Evolutionary conservation across 148 eudicot species (phyloP).

Genomic region (Rhododendron williamsianum): DNA sequence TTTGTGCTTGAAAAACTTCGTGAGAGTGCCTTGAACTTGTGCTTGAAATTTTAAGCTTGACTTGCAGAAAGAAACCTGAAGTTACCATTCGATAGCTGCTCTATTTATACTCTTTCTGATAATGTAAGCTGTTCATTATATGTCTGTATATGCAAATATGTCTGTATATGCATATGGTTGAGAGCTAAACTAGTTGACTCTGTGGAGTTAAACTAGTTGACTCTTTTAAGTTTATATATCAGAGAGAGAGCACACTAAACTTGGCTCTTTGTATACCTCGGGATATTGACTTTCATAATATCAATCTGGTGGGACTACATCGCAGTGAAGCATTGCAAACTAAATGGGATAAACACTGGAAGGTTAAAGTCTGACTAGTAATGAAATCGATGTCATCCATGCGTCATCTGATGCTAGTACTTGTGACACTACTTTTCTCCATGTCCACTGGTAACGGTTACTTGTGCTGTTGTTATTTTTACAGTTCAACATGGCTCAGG

Average conservation of each 20-base stretch:
- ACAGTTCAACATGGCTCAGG: slow-evolving; percentile 98
- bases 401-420: background rate
- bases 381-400: background rate
- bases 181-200: background rate
- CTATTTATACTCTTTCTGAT: background rate
- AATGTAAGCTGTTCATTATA: background rate
- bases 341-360: background rate
- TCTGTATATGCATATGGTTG: background rate
- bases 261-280: background rate
- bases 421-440: background rate
- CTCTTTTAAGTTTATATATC: background rate
- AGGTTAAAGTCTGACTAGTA: background rate
- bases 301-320: background rate
- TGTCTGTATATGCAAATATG: background rate
- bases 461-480: slow-evolving; percentile 7
- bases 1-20: background rate
- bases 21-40: background rate
- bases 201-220: background rate
- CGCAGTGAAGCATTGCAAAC: background rate
- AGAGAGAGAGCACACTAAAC: background rate
- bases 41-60: background rate
- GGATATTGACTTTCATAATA: background rate
- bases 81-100: background rate
- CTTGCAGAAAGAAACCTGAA: background rate
- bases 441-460: background rate